These are phyloP conservation scores for Suillus plorans DNA, from an alignment of 768 basidiomycete genomes.

Conservation along the genomic window DNA sequence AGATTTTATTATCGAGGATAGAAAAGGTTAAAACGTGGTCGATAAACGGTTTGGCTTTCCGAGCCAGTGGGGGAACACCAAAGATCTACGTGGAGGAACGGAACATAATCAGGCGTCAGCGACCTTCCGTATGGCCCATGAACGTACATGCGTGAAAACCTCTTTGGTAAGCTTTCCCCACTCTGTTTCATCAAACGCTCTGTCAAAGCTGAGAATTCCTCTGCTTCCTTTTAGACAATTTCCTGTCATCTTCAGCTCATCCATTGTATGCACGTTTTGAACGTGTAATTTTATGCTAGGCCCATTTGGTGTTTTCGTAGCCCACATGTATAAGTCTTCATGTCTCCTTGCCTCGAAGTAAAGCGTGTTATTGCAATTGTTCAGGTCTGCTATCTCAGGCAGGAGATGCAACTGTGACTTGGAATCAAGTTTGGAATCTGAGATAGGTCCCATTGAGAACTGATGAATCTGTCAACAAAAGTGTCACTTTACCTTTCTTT, in stretches of 20 bases:
- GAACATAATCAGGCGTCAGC: slow-evolving; percentile 1
- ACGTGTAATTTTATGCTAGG: slow-evolving; percentile 97
- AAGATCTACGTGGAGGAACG: slow-evolving; percentile 68
- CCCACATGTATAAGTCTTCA: slow-evolving; percentile 96
- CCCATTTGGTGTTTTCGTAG: slow-evolving; percentile 95
- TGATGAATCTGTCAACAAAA: neutral
- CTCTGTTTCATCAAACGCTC: slow-evolving; percentile 83
- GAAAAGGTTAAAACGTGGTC: slow-evolving; percentile 98
- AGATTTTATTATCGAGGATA: slow-evolving; percentile 91
- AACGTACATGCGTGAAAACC: slow-evolving; percentile 84
- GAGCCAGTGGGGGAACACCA: slow-evolving; percentile 87
- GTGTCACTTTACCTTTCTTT: slow-evolving; percentile 77
- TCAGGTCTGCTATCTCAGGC: slow-evolving; percentile 94
- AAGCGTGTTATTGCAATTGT: slow-evolving; percentile 96
- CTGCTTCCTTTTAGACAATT: slow-evolving; percentile 97
- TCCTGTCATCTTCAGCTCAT: slow-evolving; percentile 99
- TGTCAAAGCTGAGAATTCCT: slow-evolving; percentile 90
- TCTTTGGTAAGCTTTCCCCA: slow-evolving; percentile 90
- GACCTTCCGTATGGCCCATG: neutral
- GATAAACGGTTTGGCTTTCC: slow-evolving; percentile 94
- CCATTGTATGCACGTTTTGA: slow-evolving; percentile 99
- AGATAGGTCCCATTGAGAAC: neutral
- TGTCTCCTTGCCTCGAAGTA: slow-evolving; percentile 97
- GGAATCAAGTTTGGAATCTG: slow-evolving; percentile 96
- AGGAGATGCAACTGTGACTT: slow-evolving; percentile 91